phyloP scores from a whole-genome alignment of 192 early-diverging fungal species.

The Coemansia sp. region DNA sequence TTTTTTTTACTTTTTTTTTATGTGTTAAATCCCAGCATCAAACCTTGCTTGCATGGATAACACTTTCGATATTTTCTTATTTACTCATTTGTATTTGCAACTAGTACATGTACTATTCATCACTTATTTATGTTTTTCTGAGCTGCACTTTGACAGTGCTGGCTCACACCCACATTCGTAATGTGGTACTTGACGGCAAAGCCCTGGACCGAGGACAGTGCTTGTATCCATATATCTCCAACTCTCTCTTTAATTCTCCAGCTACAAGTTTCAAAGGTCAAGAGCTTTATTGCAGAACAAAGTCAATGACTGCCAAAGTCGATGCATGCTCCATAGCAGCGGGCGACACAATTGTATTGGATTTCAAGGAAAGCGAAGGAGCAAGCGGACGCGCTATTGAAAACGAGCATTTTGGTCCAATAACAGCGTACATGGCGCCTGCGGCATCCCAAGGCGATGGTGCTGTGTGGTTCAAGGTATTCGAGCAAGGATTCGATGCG shows the following conservation, averaged over 20 bases:
- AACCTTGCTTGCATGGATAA: too few species aligned
- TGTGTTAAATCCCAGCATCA: too few species aligned
- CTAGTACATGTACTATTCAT: too few species aligned
- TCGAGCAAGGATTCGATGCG: neutral
- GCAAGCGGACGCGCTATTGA: neutral
- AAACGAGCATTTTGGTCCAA: conserved; percentile 1
- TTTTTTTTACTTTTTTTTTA: too few species aligned
- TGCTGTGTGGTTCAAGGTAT: conserved; percentile 5
- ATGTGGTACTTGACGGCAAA: neutral
- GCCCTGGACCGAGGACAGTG: conserved; percentile 1
- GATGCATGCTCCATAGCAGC: conserved; percentile 1
- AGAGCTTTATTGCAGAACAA: neutral
- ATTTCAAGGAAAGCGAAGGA: conserved; percentile 3
- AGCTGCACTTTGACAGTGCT: conserved; percentile 8
- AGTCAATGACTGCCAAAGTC: conserved; percentile 1
- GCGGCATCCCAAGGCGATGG: neutral
- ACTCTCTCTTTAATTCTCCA: neutral
- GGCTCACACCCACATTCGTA: neutral
- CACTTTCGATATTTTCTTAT: too few species aligned
- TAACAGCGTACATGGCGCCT: conserved; percentile 5
- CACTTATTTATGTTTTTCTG: too few species aligned
- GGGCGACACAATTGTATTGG: neutral
- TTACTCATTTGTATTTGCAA: too few species aligned
- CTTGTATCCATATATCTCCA: conserved; percentile 2
- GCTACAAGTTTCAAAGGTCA: neutral